These are phyloP conservation scores for Phascolomyces articulosus DNA, from an alignment of 371 early-diverging fungal genomes.

Conservation along the genomic window DNA sequence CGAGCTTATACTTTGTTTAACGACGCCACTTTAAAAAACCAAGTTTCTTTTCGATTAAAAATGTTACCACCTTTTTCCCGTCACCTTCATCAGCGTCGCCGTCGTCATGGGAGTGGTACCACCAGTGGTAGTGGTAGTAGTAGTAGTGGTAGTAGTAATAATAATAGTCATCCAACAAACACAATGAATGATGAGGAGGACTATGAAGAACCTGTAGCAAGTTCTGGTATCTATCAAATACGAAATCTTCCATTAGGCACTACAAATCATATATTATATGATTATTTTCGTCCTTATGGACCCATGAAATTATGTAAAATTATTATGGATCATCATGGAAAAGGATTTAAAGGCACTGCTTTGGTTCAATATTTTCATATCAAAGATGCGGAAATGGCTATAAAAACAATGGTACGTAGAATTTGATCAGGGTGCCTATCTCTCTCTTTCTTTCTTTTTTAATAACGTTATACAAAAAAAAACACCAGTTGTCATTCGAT, in stretches of 20 bases:
- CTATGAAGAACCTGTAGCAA: slow-evolving; percentile 34
- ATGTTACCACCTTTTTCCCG: slow-evolving; percentile 34
- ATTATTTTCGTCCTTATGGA: slow-evolving; percentile 50
- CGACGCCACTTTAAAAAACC: slow-evolving; percentile 27
- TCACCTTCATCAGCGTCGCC: no score
- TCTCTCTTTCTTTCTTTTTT: no score
- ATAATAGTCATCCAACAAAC: no score
- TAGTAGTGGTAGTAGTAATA: no score
- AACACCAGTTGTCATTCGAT: not conserved
- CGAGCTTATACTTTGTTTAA: slow-evolving; percentile 46
- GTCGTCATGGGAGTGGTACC: no score
- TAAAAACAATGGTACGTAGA: slow-evolving; percentile 35
- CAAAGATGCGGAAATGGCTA: slow-evolving; percentile 39
- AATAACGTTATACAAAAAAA: not conserved
- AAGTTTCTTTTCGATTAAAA: slow-evolving; percentile 27
- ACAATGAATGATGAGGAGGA: no score
- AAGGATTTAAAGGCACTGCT: slow-evolving; percentile 39
- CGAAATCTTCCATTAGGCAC: slow-evolving; percentile 35
- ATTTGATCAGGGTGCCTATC: not conserved
- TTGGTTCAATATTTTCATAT: slow-evolving; percentile 49
- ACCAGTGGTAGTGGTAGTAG: no score
- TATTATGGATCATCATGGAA: slow-evolving; percentile 37
- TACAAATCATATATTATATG: slow-evolving; percentile 38
- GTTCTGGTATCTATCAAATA: slow-evolving; percentile 40
- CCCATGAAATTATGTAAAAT: slow-evolving; percentile 48